These are phyloP conservation scores for Gracilariopsis chorda DNA, from an alignment of 23 red algal genomes.

Conservation along the genomic window DNA sequence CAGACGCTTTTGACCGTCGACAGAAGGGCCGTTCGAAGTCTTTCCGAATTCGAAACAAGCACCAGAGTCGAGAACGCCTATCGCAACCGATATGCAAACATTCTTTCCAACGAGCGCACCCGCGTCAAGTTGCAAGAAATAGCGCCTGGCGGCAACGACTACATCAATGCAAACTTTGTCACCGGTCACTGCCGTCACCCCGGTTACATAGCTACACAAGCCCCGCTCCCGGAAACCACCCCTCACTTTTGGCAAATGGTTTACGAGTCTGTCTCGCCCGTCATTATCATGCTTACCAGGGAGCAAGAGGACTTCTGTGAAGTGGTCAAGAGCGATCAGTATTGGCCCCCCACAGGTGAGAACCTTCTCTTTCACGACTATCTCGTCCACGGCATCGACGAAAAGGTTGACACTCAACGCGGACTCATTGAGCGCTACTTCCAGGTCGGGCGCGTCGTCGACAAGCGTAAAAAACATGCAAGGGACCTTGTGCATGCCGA, in stretches of 20 bases:
- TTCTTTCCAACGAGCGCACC: slow-evolving; percentile 78
- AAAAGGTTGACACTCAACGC: slow-evolving; percentile 10
- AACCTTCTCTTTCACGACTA: slow-evolving; percentile 49
- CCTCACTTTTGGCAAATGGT: slow-evolving; percentile 99
- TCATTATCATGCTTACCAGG: slow-evolving; percentile 87
- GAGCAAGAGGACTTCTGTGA: slow-evolving; percentile 62
- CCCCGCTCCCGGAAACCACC: slow-evolving; percentile 47
- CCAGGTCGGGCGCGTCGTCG: slow-evolving; percentile 49
- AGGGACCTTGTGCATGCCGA: slow-evolving; percentile 52
- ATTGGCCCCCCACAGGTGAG: slow-evolving; percentile 67
- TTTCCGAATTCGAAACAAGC: slow-evolving; percentile 60
- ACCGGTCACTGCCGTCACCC: slow-evolving; percentile 43
- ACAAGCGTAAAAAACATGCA: slow-evolving; percentile 42
- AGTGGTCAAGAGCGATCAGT: slow-evolving; percentile 74
- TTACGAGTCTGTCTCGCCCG: slow-evolving; percentile 54
- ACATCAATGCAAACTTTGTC: slow-evolving; percentile 93
- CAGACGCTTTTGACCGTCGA: slow-evolving; percentile 47
- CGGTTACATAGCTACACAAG: slow-evolving; percentile 93
- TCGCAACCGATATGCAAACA: slow-evolving; percentile 89
- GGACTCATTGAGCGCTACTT: slow-evolving; percentile 51
- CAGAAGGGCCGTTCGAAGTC: slow-evolving; percentile 17
- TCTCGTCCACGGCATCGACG: slow-evolving; percentile 48
- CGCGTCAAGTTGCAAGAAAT: slow-evolving; percentile 76
- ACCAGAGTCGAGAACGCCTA: slow-evolving; percentile 33
- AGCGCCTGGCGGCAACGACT: slow-evolving; percentile 58